phyloP scores from a whole-genome alignment of 2,329 filamentous ascomycete species.

The Aspergillus ochraceoroseus region DNA sequence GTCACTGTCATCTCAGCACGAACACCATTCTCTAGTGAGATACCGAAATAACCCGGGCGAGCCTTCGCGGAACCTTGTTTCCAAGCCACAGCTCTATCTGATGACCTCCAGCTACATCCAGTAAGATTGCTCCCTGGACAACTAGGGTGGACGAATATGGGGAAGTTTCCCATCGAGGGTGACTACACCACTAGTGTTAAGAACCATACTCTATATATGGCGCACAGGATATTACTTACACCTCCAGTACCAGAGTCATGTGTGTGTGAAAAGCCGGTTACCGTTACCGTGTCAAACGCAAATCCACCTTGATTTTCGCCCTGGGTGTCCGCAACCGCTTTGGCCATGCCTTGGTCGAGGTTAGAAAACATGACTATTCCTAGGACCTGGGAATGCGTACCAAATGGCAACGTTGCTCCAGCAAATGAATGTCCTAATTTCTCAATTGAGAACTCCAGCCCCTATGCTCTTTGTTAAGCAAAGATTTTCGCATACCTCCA shows the following conservation, averaged over 20 bases:
- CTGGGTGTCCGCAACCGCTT: constrained; percentile 53
- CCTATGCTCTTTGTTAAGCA: no score
- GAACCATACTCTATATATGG: no score
- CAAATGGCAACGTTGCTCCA: constrained; percentile 53
- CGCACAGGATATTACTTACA: no score
- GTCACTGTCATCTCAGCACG: constrained; percentile 62
- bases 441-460: no score
- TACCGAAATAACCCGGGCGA: constrained; percentile 60
- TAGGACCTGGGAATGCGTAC: constrained; percentile 26
- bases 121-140: constrained; percentile 59
- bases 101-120: constrained; percentile 57
- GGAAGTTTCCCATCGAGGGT: constrained; percentile 67
- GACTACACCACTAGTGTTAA: constrained; percentile 17
- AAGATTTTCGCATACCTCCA: constrained; percentile 34
- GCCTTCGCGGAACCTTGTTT: constrained; percentile 53
- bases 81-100: constrained; percentile 47
- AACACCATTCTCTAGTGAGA: constrained; percentile 55
- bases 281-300: constrained; percentile 48
- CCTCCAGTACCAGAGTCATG: constrained; percentile 51
- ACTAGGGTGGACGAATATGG: constrained; percentile 61
- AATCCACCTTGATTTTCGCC: constrained; percentile 51
- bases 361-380: constrained; percentile 5
- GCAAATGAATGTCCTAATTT: constrained; percentile 56
- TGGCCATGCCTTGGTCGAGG: constrained; percentile 46
- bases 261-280: constrained; percentile 50